Evolutionary conservation across 2,329 filamentous ascomycete genomes (phyloP), one percentile per base, ranked within the genome.

Genomic region (Fusarium sarcochroum): DNA sequence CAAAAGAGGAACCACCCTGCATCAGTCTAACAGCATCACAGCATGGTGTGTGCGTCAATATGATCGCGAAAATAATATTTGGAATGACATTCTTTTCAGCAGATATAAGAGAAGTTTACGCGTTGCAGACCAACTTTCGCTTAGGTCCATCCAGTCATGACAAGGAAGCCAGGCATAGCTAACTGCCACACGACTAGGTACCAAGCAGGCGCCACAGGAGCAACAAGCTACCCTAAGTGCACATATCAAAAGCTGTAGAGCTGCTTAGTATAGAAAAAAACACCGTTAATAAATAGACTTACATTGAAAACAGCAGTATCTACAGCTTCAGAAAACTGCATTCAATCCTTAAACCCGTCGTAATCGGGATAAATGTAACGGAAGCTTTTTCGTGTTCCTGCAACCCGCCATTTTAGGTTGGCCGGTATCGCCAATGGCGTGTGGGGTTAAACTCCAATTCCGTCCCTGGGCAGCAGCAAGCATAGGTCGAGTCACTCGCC

Each of bases 341-440:
- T 41, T 27, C 11, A 20, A 14, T 47, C 25, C 18, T 9, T 15
- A 44, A 45, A 9, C 50, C 45, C 46, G 47, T 42, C 49, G 44
- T 42, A 47, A 49, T 48, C 34, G 44, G 66, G 25, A 40, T 63
- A 45, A 46, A 58, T 20, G 18, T n/a, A 55, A 40, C 35, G 17
- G 27, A 45, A 48, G 50, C 48, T 30, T 44, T 50, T 41, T 23
- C 21, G 57, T n/a, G 49, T 45, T 49, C 44, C 55, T 68, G 55
- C 53, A 66, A 55, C 50, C 59, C 60, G 68, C 60, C 61, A 58
- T 73, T 74, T 73, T 62, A 56, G 56, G 53, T 32, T 42, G 56
- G 70, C 70, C 72, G 70, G 68, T 74, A 74, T 74, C 72, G 72
- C 70, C 63, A 69, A 50, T 70, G 42, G 63, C 58, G 58, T 63